Evolutionary conservation across 805 yeast genomes (phyloP).

Genomic region (Lipomyces oligophaga): DNA sequence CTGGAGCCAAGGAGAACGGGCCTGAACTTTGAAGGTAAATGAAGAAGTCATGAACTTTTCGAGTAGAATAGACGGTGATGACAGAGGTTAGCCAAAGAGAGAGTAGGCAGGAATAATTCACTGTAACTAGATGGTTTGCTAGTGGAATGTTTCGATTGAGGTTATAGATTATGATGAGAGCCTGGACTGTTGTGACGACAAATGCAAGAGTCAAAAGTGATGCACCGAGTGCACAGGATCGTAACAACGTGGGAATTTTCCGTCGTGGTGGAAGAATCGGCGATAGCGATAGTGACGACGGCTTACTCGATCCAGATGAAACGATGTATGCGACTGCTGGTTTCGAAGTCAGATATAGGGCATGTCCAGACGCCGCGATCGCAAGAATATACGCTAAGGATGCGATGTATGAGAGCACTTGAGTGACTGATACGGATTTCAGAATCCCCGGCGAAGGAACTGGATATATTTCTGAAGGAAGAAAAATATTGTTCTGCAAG

Average conservation of each 20-base stretch:
- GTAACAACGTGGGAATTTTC: constrained; percentile 2
- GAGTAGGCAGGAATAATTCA: background rate
- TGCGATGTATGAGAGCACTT: constrained; percentile 7
- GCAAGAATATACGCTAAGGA: constrained; percentile 8
- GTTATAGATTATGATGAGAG: background rate
- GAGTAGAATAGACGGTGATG: background rate
- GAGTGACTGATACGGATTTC: constrained; percentile 5
- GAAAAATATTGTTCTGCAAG: constrained; percentile 16
- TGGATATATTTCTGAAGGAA: constrained; percentile 13
- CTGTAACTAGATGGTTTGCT: constrained; percentile 4
- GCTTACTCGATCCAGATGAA: no score
- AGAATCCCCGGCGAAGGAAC: background rate
- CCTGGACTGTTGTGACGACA: background rate
- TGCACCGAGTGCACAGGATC: constrained; percentile 3
- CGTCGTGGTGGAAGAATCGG: no score
- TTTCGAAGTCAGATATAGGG: no score
- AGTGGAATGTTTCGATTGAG: constrained; percentile 13
- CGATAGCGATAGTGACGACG: no score
- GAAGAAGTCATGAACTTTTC: no score
- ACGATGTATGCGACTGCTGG: no score
- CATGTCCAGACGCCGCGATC: constrained; percentile 8
- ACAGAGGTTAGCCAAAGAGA: constrained; percentile 1
- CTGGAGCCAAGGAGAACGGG: no score
- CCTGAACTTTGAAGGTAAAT: no score
- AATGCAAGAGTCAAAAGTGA: constrained; percentile 8